phyloP scores from a whole-genome alignment of 441 rosid species.

The Brassica balearica region DNA sequence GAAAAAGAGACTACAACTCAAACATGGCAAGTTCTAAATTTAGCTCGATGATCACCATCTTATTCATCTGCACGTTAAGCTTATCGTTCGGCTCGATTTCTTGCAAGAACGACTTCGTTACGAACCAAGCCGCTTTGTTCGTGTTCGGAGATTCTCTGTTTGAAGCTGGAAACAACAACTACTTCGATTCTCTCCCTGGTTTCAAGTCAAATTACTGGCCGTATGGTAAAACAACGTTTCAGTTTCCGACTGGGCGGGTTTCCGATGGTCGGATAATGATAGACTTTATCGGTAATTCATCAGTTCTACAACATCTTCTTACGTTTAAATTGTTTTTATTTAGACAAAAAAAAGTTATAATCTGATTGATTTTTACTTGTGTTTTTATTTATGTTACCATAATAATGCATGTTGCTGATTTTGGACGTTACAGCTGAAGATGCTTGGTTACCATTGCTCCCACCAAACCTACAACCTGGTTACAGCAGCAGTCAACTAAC shows the following conservation, averaged over 20 bases:
- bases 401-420: not conserved
- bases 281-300: constrained; percentile 52
- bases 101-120: constrained; percentile 24
- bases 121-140: constrained; percentile 49
- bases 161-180: constrained; percentile 56
- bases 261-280: constrained; percentile 50
- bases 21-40: constrained; percentile 21
- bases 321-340: not conserved
- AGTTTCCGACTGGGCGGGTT: constrained; percentile 49
- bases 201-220: constrained; percentile 50
- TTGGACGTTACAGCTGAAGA: constrained; percentile 46
- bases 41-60: constrained; percentile 12
- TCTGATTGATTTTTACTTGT: not conserved
- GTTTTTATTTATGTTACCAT: not conserved
- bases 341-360: not conserved
- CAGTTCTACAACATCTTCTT: not conserved
- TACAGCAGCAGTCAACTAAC: constrained; percentile 26
- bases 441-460: constrained; percentile 42
- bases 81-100: not conserved
- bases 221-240: constrained; percentile 52
- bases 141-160: constrained; percentile 55
- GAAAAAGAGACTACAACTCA: not conserved
- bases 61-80: constrained; percentile 25
- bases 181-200: constrained; percentile 36
- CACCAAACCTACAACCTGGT: constrained; percentile 51